phyloP scores from a whole-genome alignment of 805 yeast genomes.

The Candida ipomoeae region DNA sequence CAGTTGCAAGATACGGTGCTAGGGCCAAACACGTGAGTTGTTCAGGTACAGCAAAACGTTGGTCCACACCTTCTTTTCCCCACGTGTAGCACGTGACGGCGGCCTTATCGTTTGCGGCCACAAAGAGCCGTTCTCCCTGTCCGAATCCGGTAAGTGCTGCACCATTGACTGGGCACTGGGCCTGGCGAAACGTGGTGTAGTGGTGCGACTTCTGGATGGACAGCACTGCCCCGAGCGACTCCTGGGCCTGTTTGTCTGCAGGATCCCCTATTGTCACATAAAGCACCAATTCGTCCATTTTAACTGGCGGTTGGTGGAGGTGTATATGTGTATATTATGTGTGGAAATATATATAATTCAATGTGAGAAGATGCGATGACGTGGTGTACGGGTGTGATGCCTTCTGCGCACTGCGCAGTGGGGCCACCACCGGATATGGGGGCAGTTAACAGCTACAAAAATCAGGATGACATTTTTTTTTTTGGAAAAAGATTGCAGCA shows the following conservation, averaged over 20 bases:
- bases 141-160: slow-evolving; percentile 46
- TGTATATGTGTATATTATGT: neutral
- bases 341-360: neutral
- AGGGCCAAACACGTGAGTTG: slow-evolving; percentile 55
- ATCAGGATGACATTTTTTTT: too few species aligned
- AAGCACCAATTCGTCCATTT: slow-evolving; percentile 50
- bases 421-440: too few species aligned
- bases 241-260: slow-evolving; percentile 42
- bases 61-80: slow-evolving; percentile 71
- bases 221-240: slow-evolving; percentile 37
- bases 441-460: too few species aligned
- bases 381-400: neutral
- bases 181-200: slow-evolving; percentile 49
- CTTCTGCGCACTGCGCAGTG: too few species aligned
- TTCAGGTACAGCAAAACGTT: slow-evolving; percentile 82
- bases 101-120: slow-evolving; percentile 69
- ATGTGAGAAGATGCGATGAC: neutral
- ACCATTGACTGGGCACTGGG: slow-evolving; percentile 45
- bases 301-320: neutral
- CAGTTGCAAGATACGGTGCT: slow-evolving; percentile 33
- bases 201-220: slow-evolving; percentile 47
- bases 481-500: too few species aligned
- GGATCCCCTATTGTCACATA: slow-evolving; percentile 44
- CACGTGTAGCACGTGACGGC: slow-evolving; percentile 66
- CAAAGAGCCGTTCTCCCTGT: slow-evolving; percentile 51